Percentiles rank a stretch among this genome's conserved stretches.
These are phyloP conservation scores for Ambrosiella xylebori DNA, from an alignment of 2,329 filamentous ascomycete genomes.

Conservation along the genomic window DNA sequence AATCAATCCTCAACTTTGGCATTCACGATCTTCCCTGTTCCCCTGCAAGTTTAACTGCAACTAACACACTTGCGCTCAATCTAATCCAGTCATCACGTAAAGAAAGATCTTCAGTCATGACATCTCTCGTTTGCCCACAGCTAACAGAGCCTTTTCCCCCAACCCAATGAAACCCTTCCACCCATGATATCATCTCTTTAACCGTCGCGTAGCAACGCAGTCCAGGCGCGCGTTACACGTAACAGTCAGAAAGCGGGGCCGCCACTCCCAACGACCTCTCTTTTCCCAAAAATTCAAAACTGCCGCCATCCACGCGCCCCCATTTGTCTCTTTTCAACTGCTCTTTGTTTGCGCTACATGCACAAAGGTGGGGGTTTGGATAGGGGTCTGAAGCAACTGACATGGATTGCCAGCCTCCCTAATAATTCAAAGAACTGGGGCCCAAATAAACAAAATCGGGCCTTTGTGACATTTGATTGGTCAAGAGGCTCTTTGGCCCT, in stretches of 20 bases:
- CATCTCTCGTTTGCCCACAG: neutral
- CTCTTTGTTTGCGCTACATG: neutral
- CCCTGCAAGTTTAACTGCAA: neutral
- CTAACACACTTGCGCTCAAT: neutral
- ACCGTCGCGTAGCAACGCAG: slow-evolving; percentile 9
- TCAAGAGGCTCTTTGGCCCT: slow-evolving; percentile 4
- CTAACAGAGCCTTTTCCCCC: neutral
- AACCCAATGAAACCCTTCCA: neutral
- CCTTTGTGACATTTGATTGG: slow-evolving; percentile 12
- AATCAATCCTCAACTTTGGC: neutral
- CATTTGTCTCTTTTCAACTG: slow-evolving; percentile 1
- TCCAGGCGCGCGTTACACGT: neutral
- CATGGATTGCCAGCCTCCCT: slow-evolving; percentile 10
- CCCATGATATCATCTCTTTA: neutral
- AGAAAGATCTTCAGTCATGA: too few relatives aligned
- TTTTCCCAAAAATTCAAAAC: neutral
- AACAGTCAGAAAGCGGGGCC: neutral
- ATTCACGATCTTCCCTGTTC: neutral
- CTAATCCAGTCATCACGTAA: too few relatives aligned
- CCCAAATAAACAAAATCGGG: slow-evolving; percentile 8
- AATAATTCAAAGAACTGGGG: neutral
- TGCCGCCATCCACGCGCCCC: neutral
- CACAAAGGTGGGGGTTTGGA: neutral
- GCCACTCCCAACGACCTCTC: neutral
- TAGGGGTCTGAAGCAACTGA: neutral